Percentiles rank a stretch among this genome's conserved stretches.
phyloP scores from a whole-genome alignment of 495 filamentous ascomycete species.

The Annulohypoxylon nitens region DNA sequence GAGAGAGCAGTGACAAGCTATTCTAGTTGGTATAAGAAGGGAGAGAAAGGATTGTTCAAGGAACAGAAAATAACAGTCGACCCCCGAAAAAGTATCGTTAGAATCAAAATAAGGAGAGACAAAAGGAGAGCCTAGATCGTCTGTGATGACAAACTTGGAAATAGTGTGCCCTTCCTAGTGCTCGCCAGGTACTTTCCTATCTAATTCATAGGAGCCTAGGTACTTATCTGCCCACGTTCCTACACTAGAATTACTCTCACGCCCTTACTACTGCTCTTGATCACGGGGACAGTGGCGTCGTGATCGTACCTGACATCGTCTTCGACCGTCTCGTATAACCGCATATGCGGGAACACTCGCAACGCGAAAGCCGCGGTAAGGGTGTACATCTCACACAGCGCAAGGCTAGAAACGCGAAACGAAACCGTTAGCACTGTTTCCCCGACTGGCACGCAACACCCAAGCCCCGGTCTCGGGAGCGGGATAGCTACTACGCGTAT shows the following conservation, averaged over 20 bases:
- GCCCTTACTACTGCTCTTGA: constrained; percentile 40
- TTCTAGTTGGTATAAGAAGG: not conserved
- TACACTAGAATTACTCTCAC: constrained; percentile 46
- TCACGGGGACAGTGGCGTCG: constrained; percentile 32
- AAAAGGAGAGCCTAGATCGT: not conserved
- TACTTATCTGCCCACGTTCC: not conserved
- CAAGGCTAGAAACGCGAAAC: constrained; percentile 41
- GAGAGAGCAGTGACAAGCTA: not conserved
- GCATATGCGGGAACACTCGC: constrained; percentile 47
- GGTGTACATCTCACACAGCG: constrained; percentile 52
- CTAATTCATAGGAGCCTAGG: not conserved
- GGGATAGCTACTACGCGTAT: too few species aligned
- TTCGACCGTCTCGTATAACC: constrained; percentile 45
- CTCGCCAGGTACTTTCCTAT: not conserved
- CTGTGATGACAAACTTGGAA: not conserved
- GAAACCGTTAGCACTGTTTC: constrained; percentile 1
- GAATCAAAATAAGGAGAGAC: not conserved
- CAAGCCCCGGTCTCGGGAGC: not conserved
- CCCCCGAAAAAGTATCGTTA: not conserved
- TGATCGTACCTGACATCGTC: constrained; percentile 45
- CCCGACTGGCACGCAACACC: not conserved
- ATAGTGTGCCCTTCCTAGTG: not conserved
- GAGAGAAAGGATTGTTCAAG: not conserved
- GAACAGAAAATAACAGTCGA: not conserved
- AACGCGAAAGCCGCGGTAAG: constrained; percentile 39